A percentile compares a stretch with the other conserved stretches of the same genome.
phyloP scores from a whole-genome alignment of 352 stramenopile genomes.

The Pythium apleroticum region DNA sequence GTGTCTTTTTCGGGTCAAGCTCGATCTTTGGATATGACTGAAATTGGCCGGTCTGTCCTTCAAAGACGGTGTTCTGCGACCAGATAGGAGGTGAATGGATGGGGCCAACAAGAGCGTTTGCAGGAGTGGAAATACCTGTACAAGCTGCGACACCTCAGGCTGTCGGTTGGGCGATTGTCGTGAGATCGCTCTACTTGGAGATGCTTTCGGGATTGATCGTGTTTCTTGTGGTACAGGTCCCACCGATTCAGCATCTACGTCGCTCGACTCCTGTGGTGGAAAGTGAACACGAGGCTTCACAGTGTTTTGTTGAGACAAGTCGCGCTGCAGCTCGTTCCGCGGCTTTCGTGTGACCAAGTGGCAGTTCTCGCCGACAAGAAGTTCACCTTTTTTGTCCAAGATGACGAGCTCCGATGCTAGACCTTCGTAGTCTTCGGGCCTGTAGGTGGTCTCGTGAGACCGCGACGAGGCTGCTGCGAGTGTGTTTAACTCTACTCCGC shows the following conservation, averaged over 20 bases:
- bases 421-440: slow-evolving; percentile 55
- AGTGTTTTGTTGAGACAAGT: slow-evolving; percentile 35
- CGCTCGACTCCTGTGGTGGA: background rate
- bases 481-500: background rate
- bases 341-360: slow-evolving; percentile 42
- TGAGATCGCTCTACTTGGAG: background rate
- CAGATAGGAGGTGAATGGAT: background rate
- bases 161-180: background rate
- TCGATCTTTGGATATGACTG: slow-evolving; percentile 40
- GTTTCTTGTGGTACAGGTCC: background rate
- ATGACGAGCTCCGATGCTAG: slow-evolving; percentile 48
- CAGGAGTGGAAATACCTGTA: background rate
- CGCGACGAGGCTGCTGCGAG: slow-evolving; percentile 8
- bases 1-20: slow-evolving; percentile 42
- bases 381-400: slow-evolving; percentile 36
- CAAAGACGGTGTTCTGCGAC: slow-evolving; percentile 32
- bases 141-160: background rate
- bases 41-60: slow-evolving; percentile 38
- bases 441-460: slow-evolving; percentile 36
- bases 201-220: background rate
- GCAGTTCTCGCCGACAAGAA: slow-evolving; percentile 58
- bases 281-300: slow-evolving; percentile 48
- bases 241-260: background rate
- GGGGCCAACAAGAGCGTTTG: background rate
- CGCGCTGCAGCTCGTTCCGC: slow-evolving; percentile 39